Percentiles rank a stretch among this genome's conserved stretches.
phyloP scores from a whole-genome alignment of 192 early-diverging fungal species.

The Rhizophagus sp. region DNA sequence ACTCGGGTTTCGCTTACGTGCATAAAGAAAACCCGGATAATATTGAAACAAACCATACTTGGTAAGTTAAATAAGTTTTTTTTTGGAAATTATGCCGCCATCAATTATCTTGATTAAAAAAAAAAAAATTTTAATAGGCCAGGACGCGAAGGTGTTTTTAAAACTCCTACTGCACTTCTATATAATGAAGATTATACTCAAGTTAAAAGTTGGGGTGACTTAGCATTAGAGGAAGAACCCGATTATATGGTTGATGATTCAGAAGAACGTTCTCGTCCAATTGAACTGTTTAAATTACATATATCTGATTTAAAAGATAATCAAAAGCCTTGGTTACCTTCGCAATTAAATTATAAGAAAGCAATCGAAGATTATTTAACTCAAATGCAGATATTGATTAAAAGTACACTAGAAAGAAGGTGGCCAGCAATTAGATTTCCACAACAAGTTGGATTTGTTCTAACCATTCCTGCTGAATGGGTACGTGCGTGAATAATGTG shows the following conservation, averaged over 20 bases:
- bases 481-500: not conserved
- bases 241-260: not conserved
- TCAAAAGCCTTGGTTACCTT: conserved; percentile 19
- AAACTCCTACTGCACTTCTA: conserved; percentile 21
- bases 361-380: conserved; percentile 25
- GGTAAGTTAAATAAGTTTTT: not conserved
- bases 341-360: not conserved
- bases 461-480: conserved; percentile 22
- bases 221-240: conserved; percentile 8
- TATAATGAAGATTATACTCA: conserved; percentile 8
- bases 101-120: not conserved
- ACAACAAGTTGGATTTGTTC: conserved; percentile 3
- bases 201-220: conserved; percentile 10
- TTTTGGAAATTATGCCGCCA: not conserved
- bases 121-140: not conserved
- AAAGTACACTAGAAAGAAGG: not conserved
- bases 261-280: not conserved
- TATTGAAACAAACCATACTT: not conserved
- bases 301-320: not conserved
- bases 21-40: not conserved
- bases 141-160: not conserved
- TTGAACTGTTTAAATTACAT: conserved; percentile 30
- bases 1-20: conserved; percentile 1
- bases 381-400: conserved; percentile 6
- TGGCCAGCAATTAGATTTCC: conserved; percentile 9